These are phyloP conservation scores for Holtermanniella nyarrowii DNA, from an alignment of 768 basidiomycete species.

Conservation along the genomic window DNA sequence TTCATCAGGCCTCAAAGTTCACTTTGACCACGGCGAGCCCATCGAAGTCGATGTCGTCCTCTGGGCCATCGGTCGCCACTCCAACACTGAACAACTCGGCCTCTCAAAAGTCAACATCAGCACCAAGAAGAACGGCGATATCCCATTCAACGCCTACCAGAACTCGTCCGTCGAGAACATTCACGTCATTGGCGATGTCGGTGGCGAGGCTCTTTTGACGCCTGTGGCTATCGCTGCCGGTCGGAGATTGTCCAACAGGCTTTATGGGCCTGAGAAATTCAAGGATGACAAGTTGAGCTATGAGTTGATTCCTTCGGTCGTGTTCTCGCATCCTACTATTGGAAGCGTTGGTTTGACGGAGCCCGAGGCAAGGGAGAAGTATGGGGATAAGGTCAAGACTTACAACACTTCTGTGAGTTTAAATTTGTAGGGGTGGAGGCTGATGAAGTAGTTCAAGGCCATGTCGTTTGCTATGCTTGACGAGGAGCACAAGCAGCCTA, in stretches of 20 bases:
- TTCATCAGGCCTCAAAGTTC: conserved; percentile 54
- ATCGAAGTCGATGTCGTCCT: conserved; percentile 77
- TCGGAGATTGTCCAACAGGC: conserved; percentile 70
- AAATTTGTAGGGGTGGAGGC: not conserved
- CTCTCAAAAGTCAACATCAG: conserved; percentile 68
- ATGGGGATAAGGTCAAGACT: conserved; percentile 79
- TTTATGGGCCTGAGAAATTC: conserved; percentile 79
- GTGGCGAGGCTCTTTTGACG: conserved; percentile 83
- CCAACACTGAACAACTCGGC: conserved; percentile 68
- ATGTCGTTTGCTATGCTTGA: conserved; percentile 86
- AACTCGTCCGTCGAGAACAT: conserved; percentile 61
- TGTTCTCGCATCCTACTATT: conserved; percentile 96
- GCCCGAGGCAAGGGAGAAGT: conserved; percentile 74
- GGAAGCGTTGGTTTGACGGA: conserved; percentile 94
- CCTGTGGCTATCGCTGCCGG: conserved; percentile 98
- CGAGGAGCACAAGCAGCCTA: conserved; percentile 87
- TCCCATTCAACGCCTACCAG: conserved; percentile 86
- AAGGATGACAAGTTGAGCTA: conserved; percentile 81
- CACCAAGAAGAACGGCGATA: conserved; percentile 65
- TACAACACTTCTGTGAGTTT: conserved; percentile 52
- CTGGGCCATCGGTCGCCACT: conserved; percentile 88
- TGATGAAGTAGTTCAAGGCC: conserved; percentile 51
- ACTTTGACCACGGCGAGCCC: conserved; percentile 56
- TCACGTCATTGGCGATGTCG: conserved; percentile 81
- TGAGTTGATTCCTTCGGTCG: conserved; percentile 83